phyloP scores from a whole-genome alignment of 768 basidiomycete species.

The Astraeus odoratus region DNA sequence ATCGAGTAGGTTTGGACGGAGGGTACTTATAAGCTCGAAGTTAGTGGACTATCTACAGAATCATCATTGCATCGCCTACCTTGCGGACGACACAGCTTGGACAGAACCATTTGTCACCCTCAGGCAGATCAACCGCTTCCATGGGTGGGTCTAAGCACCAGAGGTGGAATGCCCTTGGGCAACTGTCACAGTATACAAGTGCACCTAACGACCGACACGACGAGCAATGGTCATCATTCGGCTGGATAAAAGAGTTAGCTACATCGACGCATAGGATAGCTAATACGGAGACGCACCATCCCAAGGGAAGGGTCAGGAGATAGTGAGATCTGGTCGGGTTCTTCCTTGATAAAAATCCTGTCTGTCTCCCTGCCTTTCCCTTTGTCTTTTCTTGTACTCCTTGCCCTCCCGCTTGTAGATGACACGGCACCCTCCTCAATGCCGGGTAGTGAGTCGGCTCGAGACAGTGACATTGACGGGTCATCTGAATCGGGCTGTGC shows the following conservation, averaged over 20 bases:
- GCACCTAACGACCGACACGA: slow-evolving; percentile 77
- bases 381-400: slow-evolving; percentile 33
- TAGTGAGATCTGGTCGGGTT: slow-evolving; percentile 32
- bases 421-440: slow-evolving; percentile 20
- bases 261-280: slow-evolving; percentile 3
- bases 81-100: slow-evolving; percentile 61
- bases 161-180: slow-evolving; percentile 92
- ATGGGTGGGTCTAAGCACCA: slow-evolving; percentile 96
- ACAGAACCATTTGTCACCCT: slow-evolving; percentile 76
- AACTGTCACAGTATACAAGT: slow-evolving; percentile 95
- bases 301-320: slow-evolving; percentile 29
- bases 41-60: slow-evolving; percentile 8
- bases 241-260: slow-evolving; percentile 26
- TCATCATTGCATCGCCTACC: slow-evolving; percentile 34
- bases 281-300: slow-evolving; percentile 27
- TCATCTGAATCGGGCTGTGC: slow-evolving; percentile 55
- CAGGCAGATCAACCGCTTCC: slow-evolving; percentile 80
- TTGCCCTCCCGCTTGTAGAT: slow-evolving; percentile 19
- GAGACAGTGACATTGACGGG: slow-evolving; percentile 45
- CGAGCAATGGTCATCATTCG: slow-evolving; percentile 82
- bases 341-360: slow-evolving; percentile 37
- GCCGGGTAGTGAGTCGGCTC: slow-evolving; percentile 48
- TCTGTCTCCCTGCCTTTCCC: slow-evolving; percentile 43
- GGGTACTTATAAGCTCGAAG: slow-evolving; percentile 45
- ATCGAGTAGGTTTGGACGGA: slow-evolving; percentile 52